Evolutionary conservation across 345 rosid genomes (phyloP).

Genomic region (Populus tremula): DNA sequence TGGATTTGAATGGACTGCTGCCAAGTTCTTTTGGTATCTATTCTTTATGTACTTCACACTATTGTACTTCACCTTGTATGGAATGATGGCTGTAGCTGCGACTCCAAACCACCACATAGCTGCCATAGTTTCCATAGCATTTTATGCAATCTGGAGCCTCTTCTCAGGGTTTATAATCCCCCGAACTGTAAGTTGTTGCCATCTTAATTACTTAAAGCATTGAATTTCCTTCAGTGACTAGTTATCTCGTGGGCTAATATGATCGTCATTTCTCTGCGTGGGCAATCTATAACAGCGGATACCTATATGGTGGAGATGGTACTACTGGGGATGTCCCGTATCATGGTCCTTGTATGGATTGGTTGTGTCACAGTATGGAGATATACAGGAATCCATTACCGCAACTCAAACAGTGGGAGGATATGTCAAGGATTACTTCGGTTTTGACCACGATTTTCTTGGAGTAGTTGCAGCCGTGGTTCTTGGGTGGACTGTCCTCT

Average conservation of each 20-base stretch:
- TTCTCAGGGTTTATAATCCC: slow-evolving; percentile 66
- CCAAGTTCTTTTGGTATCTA: slow-evolving; percentile 59
- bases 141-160: slow-evolving; percentile 53
- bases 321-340: slow-evolving; percentile 19
- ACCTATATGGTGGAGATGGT: slow-evolving; percentile 33
- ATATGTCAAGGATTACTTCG: background rate
- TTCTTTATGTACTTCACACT: slow-evolving; percentile 59
- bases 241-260: background rate
- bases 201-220: background rate
- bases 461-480: slow-evolving; percentile 14
- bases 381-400: background rate
- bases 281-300: slow-evolving; percentile 1
- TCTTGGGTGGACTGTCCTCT: slow-evolving; percentile 3
- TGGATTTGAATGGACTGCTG: slow-evolving; percentile 54
- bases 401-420: background rate
- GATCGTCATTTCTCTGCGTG: background rate
- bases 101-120: slow-evolving; percentile 65
- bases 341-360: slow-evolving; percentile 30
- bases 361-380: slow-evolving; percentile 18
- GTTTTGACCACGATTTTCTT: slow-evolving; percentile 24
- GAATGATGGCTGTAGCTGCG: slow-evolving; percentile 70
- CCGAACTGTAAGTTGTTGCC: slow-evolving; percentile 40
- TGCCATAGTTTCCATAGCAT: slow-evolving; percentile 47
- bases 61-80: slow-evolving; percentile 65
- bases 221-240: background rate